These are phyloP conservation scores for Exophiala sp. DNA, from an alignment of 2,329 filamentous ascomycete species.

Conservation along the genomic window DNA sequence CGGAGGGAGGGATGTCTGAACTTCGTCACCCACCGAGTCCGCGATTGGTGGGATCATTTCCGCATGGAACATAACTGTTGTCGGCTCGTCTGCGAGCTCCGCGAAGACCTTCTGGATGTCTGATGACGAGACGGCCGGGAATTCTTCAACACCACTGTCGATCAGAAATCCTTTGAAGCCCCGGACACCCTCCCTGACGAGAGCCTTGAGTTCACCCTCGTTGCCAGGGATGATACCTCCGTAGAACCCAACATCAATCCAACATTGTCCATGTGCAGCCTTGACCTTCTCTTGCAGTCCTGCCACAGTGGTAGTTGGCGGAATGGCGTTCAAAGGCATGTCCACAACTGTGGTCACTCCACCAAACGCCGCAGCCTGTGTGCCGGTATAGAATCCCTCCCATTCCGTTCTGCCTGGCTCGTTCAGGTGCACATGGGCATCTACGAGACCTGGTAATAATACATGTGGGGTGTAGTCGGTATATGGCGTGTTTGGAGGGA, in stretches of 20 bases:
- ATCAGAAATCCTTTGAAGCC: conserved; percentile 98
- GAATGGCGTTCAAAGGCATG: conserved; percentile 97
- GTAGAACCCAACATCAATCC: conserved; percentile 99
- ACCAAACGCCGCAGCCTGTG: conserved; percentile 86
- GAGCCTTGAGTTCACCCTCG: conserved; percentile 67
- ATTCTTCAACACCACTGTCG: conserved; percentile 93
- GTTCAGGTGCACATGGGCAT: conserved; percentile 96
- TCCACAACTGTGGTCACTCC: conserved; percentile 96
- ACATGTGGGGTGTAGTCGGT: conserved; percentile 80
- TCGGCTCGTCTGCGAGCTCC: conserved; percentile 74
- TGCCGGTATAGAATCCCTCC: conserved; percentile 97
- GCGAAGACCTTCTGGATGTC: conserved; percentile 80
- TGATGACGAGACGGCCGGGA: conserved; percentile 77
- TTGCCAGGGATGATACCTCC: conserved; percentile 94
- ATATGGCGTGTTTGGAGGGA: conserved; percentile 70
- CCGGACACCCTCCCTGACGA: conserved; percentile 81
- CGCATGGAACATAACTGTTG: conserved; percentile 97
- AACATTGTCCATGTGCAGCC: conserved; percentile 83
- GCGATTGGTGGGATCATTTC: conserved; percentile 93
- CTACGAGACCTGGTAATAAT: conserved; percentile 85
- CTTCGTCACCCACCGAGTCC: conserved; percentile 72
- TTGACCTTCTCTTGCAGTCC: conserved; percentile 81
- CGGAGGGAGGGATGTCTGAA: conserved; percentile 66
- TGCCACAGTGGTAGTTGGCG: conserved; percentile 83
- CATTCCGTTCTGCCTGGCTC: conserved; percentile 96